Base-by-base conservation (phyloP, 306 rosid species). In the Quercus berberidifolia region DNA sequence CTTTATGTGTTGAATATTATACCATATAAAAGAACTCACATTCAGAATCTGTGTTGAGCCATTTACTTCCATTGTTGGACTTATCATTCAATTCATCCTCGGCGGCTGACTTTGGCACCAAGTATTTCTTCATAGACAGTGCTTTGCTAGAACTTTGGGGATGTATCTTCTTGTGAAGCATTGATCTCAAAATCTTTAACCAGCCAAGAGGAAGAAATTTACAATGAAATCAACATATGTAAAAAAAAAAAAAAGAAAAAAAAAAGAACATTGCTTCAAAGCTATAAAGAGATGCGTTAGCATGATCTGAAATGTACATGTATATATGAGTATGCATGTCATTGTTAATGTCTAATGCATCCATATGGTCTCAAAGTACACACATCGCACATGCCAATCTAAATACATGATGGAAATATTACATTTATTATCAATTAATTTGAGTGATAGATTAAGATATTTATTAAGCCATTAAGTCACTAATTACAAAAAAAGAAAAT, bases 21-120 rank as follows among this genome's bases (percentile, higher is more conserved):
- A 41, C 2, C 46, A 41, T 41, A 41, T 8, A 8, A 41, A 21
- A 64, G 51, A 57, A 81, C 96, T 88, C 65, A 88, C 98, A 94
- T 79, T 94, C 97, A 55, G 92, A 91, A 85, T 94, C 97, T 55
- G 94, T 88, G 76, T 86, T 86, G 82, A 88, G 87, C 97, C 98
- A 94, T 88, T 89, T 94, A 62, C 83, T 78, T 80, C 93, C 90
- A 18, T 83, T 74, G 8, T 76, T 74, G 20, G 73, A 55, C 58
- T 69, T 68, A 52, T 12, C 56, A 58, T 17, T n/a, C 15, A 58
- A 19, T 63, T 85, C 86, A 23, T 89, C 86, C 6, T 77, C 85
- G 2, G 86, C 80, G 17, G 71, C 38, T 49, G 70, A 76, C 15
- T 71, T 68, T 41, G 72, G 62, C 38, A 52, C 87, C 55, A 89